These are phyloP conservation scores for Clavispora vitiphila DNA, from an alignment of 805 yeast species.

Conservation along the genomic window DNA sequence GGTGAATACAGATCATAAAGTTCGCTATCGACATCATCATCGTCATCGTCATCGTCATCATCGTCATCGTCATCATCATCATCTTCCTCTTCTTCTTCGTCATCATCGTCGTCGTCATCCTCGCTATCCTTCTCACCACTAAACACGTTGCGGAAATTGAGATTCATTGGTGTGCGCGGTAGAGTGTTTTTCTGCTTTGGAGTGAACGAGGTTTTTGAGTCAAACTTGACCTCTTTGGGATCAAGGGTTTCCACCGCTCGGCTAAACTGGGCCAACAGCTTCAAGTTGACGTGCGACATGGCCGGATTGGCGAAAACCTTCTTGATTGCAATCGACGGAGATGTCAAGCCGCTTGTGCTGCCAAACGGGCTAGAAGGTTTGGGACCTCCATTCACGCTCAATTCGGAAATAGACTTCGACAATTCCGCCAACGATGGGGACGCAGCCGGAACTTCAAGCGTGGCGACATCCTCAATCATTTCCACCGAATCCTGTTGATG, in stretches of 20 bases:
- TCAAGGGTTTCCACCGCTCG: slow-evolving; percentile 9
- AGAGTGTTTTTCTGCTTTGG: slow-evolving; percentile 14
- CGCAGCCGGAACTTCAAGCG: not conserved
- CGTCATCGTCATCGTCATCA: slow-evolving; percentile 11
- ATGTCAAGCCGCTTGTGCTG: slow-evolving; percentile 9
- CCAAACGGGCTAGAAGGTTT: slow-evolving; percentile 6
- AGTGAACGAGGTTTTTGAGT: slow-evolving; percentile 3
- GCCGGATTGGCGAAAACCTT: slow-evolving; percentile 42
- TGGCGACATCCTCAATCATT: not conserved
- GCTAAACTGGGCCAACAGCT: slow-evolving; percentile 12
- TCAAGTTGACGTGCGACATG: slow-evolving; percentile 22
- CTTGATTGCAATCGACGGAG: slow-evolving; percentile 29
- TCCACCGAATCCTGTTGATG: not conserved
- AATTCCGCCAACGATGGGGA: not conserved
- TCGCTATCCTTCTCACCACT: slow-evolving; percentile 1
- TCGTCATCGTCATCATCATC: slow-evolving; percentile 12
- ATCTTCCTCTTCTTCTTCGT: slow-evolving; percentile 4
- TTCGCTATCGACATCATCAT: slow-evolving; percentile 16
- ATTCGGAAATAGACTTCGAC: not conserved
- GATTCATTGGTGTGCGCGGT: slow-evolving; percentile 39
- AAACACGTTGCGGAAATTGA: slow-evolving; percentile 30
- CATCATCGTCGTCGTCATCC: not conserved
- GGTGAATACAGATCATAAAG: not conserved
- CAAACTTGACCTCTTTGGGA: slow-evolving; percentile 19
- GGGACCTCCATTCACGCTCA: not conserved